Conservation (phyloP, 2,329 filamentous ascomycete species). For the Verticillium tricorpus region DNA sequence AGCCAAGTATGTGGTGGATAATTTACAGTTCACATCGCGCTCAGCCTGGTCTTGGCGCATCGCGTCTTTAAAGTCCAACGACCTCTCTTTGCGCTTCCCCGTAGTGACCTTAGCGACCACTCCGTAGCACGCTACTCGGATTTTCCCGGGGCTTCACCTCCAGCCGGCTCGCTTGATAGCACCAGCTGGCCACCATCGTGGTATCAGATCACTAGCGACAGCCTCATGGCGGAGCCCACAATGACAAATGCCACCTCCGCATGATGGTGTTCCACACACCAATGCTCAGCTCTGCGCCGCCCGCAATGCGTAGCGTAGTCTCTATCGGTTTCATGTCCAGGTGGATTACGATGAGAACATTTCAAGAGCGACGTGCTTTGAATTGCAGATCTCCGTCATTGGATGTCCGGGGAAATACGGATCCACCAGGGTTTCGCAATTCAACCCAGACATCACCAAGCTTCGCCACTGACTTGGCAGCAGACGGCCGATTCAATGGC, state of each 20-base stretch:
- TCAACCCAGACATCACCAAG: neutral
- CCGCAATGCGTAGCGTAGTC: neutral
- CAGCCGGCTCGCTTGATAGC: neutral
- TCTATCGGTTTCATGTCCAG: no score
- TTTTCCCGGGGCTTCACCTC: neutral
- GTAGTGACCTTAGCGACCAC: neutral
- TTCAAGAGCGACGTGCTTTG: neutral
- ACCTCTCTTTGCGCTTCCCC: neutral
- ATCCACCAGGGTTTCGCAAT: neutral
- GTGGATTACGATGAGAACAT: no score
- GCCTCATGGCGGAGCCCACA: neutral
- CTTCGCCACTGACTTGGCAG: neutral
- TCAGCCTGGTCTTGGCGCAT: neutral
- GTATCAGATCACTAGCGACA: neutral
- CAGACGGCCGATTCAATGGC: neutral
- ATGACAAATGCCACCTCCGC: neutral
- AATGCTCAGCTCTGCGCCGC: neutral
- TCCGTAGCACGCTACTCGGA: neutral
- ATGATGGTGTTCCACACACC: neutral
- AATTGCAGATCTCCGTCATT: neutral
- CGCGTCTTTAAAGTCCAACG: neutral
- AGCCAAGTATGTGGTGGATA: no score
- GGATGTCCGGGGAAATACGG: neutral
- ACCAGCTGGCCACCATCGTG: neutral
- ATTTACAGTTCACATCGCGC: neutral